Evolutionary conservation across 2,329 filamentous ascomycete species (phyloP).

Genomic region (Venturia oleaginea): DNA sequence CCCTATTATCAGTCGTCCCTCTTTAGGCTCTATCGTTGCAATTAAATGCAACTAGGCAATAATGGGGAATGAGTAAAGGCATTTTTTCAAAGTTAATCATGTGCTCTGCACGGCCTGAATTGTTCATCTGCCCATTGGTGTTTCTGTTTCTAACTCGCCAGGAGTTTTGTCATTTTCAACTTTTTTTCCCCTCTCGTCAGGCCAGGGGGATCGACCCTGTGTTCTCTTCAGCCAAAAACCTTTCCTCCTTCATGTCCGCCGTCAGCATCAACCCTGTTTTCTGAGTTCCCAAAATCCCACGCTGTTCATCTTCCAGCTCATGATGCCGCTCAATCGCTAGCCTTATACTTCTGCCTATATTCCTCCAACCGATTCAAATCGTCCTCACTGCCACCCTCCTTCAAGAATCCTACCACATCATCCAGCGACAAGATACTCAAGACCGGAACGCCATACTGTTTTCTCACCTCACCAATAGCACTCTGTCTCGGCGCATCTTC

Average conservation of each 20-base stretch:
- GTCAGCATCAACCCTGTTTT: background rate
- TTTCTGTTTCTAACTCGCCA: background rate
- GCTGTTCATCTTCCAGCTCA: background rate
- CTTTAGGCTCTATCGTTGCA: no score
- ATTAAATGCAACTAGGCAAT: no score
- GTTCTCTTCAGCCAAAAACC: background rate
- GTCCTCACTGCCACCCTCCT: constrained; percentile 34
- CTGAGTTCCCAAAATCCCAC: background rate
- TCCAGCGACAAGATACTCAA: constrained; percentile 74
- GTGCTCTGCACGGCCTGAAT: background rate
- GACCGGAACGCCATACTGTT: constrained; percentile 76
- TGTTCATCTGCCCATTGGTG: background rate
- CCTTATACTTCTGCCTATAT: constrained; percentile 32
- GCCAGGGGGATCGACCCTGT: background rate
- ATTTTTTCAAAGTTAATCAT: no score
- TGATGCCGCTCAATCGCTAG: constrained; percentile 22
- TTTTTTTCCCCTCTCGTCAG: no score
- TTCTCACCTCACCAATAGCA: constrained; percentile 76
- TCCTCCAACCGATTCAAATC: constrained; percentile 34
- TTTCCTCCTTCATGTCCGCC: background rate
- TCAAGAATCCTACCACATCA: constrained; percentile 53
- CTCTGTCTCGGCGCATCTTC: constrained; percentile 63
- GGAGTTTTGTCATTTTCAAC: background rate
- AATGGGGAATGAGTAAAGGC: no score
- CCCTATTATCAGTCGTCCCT: no score